phyloP scores from a whole-genome alignment of 2,329 filamentous ascomycete species.

The Colletotrichum higginsianum region DNA sequence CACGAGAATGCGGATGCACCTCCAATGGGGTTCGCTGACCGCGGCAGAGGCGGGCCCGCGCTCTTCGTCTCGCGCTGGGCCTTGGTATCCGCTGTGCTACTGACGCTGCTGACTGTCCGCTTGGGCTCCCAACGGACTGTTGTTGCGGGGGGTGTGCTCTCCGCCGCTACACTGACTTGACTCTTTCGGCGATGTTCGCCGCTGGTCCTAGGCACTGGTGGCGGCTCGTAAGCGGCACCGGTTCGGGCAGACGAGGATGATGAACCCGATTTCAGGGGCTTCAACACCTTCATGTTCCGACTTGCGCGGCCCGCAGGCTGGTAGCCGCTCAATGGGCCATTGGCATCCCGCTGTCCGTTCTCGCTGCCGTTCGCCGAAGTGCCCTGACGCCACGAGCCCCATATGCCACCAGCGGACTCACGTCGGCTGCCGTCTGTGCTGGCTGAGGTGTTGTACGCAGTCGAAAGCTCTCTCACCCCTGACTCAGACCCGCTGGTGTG shows the following conservation, averaged over 20 bases:
- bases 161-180: slow-evolving; percentile 66
- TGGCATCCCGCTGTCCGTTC: slow-evolving; percentile 65
- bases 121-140: slow-evolving; percentile 69
- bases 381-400: slow-evolving; percentile 80
- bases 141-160: slow-evolving; percentile 62
- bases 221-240: slow-evolving; percentile 67
- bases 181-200: slow-evolving; percentile 70
- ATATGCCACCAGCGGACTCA: slow-evolving; percentile 71
- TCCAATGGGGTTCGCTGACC: slow-evolving; percentile 85
- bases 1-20: slow-evolving; percentile 95
- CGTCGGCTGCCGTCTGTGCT: slow-evolving; percentile 51
- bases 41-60: slow-evolving; percentile 60
- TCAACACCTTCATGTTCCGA: slow-evolving; percentile 91
- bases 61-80: slow-evolving; percentile 50
- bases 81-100: slow-evolving; percentile 51
- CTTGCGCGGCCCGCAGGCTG: slow-evolving; percentile 75
- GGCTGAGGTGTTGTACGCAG: slow-evolving; percentile 25
- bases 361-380: slow-evolving; percentile 65
- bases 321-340: slow-evolving; percentile 74
- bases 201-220: slow-evolving; percentile 60
- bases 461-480: slow-evolving; percentile 21
- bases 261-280: slow-evolving; percentile 76
- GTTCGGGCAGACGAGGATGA: slow-evolving; percentile 63
- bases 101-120: slow-evolving; percentile 59
- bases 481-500: slow-evolving; percentile 33